phyloP scores from a whole-genome alignment of 164 flowering plant genomes.

The Aristolochia fimbriata region DNA sequence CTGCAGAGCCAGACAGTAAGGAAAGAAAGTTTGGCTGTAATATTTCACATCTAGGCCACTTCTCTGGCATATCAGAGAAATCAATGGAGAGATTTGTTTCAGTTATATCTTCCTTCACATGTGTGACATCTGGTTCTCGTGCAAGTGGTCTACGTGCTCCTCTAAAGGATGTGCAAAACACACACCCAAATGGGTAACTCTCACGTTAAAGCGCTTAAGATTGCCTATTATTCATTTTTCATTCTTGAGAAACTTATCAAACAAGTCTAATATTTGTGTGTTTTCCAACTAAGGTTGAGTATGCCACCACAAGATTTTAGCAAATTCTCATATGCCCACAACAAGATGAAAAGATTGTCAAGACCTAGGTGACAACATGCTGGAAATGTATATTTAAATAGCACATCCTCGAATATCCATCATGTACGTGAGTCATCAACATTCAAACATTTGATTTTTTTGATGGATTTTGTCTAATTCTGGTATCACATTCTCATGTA shows the following conservation, averaged over 20 bases:
- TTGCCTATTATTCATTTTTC: not conserved
- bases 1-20: constrained; percentile 15
- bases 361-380: constrained; percentile 9
- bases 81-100: constrained; percentile 79
- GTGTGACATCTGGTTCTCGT: constrained; percentile 68
- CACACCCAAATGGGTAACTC: constrained; percentile 33
- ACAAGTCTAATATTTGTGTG: not conserved
- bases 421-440: not conserved
- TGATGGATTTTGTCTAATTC: too few relatives aligned
- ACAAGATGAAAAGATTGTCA: constrained; percentile 20
- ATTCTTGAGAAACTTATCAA: not conserved
- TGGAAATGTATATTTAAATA: not conserved
- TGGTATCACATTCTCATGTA: too few relatives aligned
- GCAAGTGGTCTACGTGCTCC: constrained; percentile 98
- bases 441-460: too few relatives aligned
- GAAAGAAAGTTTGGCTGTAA: constrained; percentile 64
- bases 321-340: constrained; percentile 42
- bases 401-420: not conserved
- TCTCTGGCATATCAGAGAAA: constrained; percentile 77
- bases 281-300: constrained; percentile 25
- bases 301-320: constrained; percentile 20
- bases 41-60: constrained; percentile 65
- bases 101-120: constrained; percentile 58
- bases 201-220: not conserved
- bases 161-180: constrained; percentile 62